Percentiles rank a stretch among this genome's conserved stretches.
These are phyloP conservation scores for Magnaporthiopsis rhizophila DNA, from an alignment of 2,329 filamentous ascomycete genomes.

Conservation along the genomic window DNA sequence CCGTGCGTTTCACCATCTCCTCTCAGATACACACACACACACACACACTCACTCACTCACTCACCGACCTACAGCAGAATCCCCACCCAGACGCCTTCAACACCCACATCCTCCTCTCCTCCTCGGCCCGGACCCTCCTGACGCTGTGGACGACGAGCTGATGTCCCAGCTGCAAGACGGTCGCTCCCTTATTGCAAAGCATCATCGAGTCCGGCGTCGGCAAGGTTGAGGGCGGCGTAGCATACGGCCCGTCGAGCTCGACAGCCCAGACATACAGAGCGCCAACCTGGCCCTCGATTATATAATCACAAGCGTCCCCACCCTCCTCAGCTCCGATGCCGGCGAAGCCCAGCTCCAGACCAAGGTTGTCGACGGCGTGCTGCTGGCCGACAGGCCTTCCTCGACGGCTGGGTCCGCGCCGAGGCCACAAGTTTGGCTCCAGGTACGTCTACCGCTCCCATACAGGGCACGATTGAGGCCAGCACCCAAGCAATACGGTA, in stretches of 20 bases:
- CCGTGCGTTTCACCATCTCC: slow-evolving; percentile 23
- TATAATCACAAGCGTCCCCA: slow-evolving; percentile 51
- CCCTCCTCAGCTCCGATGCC: slow-evolving; percentile 48
- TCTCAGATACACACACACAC: neutral
- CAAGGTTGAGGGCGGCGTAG: slow-evolving; percentile 47
- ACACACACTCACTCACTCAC: neutral
- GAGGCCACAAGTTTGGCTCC: slow-evolving; percentile 35
- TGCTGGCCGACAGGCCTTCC: slow-evolving; percentile 40
- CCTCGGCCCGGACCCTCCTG: slow-evolving; percentile 45
- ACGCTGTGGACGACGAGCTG: slow-evolving; percentile 54
- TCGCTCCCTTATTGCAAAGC: slow-evolving; percentile 39
- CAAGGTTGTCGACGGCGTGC: slow-evolving; percentile 40
- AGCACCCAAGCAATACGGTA: neutral
- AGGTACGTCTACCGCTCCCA: slow-evolving; percentile 12
- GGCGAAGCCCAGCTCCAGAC: slow-evolving; percentile 42
- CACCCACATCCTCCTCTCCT: slow-evolving; percentile 47
- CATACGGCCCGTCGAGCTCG: slow-evolving; percentile 47
- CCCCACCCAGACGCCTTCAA: slow-evolving; percentile 45
- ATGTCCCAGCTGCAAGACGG: slow-evolving; percentile 44
- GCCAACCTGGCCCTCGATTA: slow-evolving; percentile 41
- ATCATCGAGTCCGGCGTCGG: slow-evolving; percentile 44
- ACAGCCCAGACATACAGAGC: slow-evolving; percentile 48
- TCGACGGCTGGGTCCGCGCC: slow-evolving; percentile 45
- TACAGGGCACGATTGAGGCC: neutral
- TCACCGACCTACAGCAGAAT: slow-evolving; percentile 29